Base-by-base conservation (phyloP, 257 asterid species). In the Penstemon barbatus region DNA sequence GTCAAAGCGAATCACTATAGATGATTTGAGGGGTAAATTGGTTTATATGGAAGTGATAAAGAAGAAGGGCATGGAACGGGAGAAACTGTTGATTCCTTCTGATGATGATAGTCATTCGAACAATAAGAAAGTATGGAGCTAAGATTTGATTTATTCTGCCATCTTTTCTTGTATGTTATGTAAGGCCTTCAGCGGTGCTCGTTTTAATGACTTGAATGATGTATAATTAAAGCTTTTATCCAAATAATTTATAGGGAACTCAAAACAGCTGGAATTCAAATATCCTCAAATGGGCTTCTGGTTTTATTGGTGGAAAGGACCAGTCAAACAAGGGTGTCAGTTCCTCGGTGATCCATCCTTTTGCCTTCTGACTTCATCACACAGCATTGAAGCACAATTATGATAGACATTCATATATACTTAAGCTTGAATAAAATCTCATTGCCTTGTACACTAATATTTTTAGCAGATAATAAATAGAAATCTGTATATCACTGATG, bases 201-300 rank as follows among this genome's bases (percentile, higher is more conserved):
- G 12, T 42, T 25, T 66, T 44, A 54, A 43, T 69, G 45, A 63
- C 50, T 61, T 57, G 53, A 19, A 41, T 63, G 52, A 69, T 8
- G 41, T 46, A 37, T 37, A 13, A 5, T 57, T 55, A 18, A 56
- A 66, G 61, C 42, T 13, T 72, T 58, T 61, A 57, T 71, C 66
- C 57, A 37, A 71, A 56, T 37, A 76, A 68, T 69, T 42, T 72
- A 44, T 80, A 93, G 97, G 87, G 86, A 71, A 67, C 78, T 71
- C 87, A 78, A 71, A 85, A 78, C 71, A 69, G 82, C 71, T 94
- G 97, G 99, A 94, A 94, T 73, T 86, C 97, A 18, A 87, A 91
- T 82, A 73, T 91, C 63, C 89, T 94, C 39, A 94, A 87, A 83
- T 89, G 99, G 99, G 99, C 97, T 77, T 85, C 97, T 74, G 96